Conservation (phyloP, 768 basidiomycete species). For the Mycena albidolilacea region DNA sequence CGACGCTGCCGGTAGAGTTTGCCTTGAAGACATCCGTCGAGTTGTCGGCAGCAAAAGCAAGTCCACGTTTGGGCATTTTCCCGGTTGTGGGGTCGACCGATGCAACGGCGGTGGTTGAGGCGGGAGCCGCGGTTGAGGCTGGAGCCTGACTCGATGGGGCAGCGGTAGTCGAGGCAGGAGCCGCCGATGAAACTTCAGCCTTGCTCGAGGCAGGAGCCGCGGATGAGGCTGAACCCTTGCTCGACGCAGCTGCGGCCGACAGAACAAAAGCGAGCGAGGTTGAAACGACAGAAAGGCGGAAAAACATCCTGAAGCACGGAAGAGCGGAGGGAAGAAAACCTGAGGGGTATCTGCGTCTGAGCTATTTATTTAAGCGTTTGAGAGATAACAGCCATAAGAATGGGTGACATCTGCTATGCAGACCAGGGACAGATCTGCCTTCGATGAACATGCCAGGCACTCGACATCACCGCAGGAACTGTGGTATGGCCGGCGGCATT, state of each 20-base stretch:
- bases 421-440: conserved; percentile 34
- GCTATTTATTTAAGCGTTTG: conserved; percentile 34
- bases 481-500: conserved; percentile 17
- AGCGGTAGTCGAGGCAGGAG: conserved; percentile 11
- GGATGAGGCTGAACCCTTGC: conserved; percentile 40
- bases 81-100: conserved; percentile 26
- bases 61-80: conserved; percentile 64
- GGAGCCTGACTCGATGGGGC: conserved; percentile 19
- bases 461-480: conserved; percentile 14
- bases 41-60: conserved; percentile 58
- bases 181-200: conserved; percentile 23
- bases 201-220: conserved; percentile 34
- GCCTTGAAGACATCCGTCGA: conserved; percentile 58
- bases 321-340: conserved; percentile 20
- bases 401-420: conserved; percentile 33
- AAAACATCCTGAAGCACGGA: conserved; percentile 46
- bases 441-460: conserved; percentile 31
- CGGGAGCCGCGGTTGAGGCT: conserved; percentile 60
- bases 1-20: conserved; percentile 60
- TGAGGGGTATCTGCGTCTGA: background rate
- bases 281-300: conserved; percentile 28
- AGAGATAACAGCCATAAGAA: conserved; percentile 27
- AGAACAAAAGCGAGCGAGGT: conserved; percentile 36
- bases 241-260: conserved; percentile 24
- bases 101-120: conserved; percentile 39